Evolutionary conservation across 2,329 filamentous ascomycete species (phyloP).

Genomic region (Aspergillus intermedius): DNA sequence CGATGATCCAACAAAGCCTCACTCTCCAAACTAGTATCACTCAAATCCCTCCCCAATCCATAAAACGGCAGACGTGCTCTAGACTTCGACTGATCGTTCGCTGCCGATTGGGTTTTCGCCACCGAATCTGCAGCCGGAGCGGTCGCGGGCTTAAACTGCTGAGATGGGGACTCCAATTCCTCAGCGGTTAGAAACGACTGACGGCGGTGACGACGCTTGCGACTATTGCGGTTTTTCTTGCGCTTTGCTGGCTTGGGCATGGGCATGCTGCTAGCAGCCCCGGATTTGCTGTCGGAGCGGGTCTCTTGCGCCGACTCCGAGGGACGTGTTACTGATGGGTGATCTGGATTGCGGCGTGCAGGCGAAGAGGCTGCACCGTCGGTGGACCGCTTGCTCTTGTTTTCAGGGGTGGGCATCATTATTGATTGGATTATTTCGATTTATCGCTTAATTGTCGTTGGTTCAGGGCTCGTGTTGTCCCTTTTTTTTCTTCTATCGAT

Average conservation of each 20-base stretch:
- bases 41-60: slow-evolving; percentile 55
- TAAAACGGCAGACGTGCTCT: slow-evolving; percentile 46
- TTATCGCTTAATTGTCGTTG: not conserved
- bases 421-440: not conserved
- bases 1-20: slow-evolving; percentile 82
- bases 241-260: slow-evolving; percentile 21
- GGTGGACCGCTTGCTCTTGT: not conserved
- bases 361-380: not conserved
- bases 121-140: slow-evolving; percentile 36
- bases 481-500: not conserved
- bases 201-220: slow-evolving; percentile 71
- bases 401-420: not conserved
- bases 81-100: slow-evolving; percentile 19
- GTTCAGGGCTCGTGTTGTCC: not conserved
- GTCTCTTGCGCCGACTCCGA: slow-evolving; percentile 14
- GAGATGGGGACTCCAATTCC: slow-evolving; percentile 32
- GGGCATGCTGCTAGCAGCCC: slow-evolving; percentile 5
- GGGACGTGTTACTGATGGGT: not conserved
- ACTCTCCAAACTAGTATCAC: slow-evolving; percentile 82
- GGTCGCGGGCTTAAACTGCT: slow-evolving; percentile 44
- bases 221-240: slow-evolving; percentile 63
- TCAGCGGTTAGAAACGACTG: slow-evolving; percentile 71
- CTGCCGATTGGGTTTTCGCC: slow-evolving; percentile 21
- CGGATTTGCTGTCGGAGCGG: slow-evolving; percentile 15
- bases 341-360: not conserved